A percentile compares a stretch with the other conserved stretches of the same genome.
These are phyloP conservation scores for Fusarium sambucinum DNA, from an alignment of 2,329 filamentous ascomycete species.

Conservation along the genomic window DNA sequence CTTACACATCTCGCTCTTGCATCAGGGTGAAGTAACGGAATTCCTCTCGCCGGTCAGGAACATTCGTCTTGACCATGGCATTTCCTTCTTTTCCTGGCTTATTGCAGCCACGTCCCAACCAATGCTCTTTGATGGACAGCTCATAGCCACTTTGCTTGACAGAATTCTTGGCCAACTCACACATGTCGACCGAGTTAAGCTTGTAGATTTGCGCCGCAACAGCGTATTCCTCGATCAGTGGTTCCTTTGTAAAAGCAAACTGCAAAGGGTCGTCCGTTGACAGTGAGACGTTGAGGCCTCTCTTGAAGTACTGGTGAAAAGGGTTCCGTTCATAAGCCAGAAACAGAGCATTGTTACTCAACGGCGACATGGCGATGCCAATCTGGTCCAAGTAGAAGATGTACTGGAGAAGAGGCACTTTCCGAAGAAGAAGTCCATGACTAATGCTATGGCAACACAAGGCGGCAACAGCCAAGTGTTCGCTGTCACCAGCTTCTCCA, in stretches of 20 bases:
- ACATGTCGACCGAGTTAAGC: conserved; percentile 97
- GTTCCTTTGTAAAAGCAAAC: conserved; percentile 98
- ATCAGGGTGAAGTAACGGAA: conserved; percentile 88
- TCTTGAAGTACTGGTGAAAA: conserved; percentile 94
- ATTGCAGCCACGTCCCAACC: conserved; percentile 85
- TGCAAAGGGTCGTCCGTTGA: conserved; percentile 97
- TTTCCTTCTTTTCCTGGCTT: conserved; percentile 86
- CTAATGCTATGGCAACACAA: conserved; percentile 97
- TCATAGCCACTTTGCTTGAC: conserved; percentile 97
- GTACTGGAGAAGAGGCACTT: conserved; percentile 95
- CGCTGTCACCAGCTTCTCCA: conserved; percentile 95
- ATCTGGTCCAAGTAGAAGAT: conserved; percentile 98
- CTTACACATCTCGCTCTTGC: conserved; percentile 87
- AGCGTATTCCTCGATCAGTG: conserved; percentile 96
- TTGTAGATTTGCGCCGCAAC: conserved; percentile 99
- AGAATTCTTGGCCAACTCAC: conserved; percentile 95
- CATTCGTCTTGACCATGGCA: conserved; percentile 94
- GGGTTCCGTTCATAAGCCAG: conserved; percentile 97
- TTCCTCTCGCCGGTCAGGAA: conserved; percentile 90
- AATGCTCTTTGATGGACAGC: conserved; percentile 86
- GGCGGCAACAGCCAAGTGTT: conserved; percentile 91
- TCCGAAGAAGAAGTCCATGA: conserved; percentile 90
- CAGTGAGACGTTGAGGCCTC: conserved; percentile 93
- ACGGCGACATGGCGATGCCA: conserved; percentile 98
- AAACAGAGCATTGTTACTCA: conserved; percentile 98